Conservation (phyloP, 208 protist genomes). For the Lotmaria passim region DNA sequence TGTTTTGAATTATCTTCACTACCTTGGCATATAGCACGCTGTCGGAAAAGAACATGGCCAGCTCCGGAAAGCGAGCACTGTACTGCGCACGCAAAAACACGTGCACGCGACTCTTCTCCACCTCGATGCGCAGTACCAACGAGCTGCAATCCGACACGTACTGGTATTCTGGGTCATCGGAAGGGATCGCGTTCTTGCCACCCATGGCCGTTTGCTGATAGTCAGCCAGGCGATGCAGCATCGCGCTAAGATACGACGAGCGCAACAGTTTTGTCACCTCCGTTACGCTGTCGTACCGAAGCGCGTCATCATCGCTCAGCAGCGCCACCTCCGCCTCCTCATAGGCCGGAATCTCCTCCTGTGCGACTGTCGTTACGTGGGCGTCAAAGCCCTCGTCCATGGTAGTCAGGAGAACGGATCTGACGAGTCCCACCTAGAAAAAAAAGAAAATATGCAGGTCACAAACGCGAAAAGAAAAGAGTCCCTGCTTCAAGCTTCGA, state of each 20-base stretch:
- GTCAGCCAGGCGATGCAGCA: constrained; percentile 76
- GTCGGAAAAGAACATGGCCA: constrained; percentile 89
- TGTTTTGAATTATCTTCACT: constrained; percentile 84
- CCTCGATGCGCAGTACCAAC: constrained; percentile 88
- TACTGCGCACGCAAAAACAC: constrained; percentile 91
- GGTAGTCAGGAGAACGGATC: background rate
- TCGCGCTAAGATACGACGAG: constrained; percentile 74
- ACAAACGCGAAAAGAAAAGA: too few relatives aligned
- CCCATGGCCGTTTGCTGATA: constrained; percentile 61
- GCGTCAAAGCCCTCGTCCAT: constrained; percentile 81
- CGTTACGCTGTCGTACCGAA: constrained; percentile 82
- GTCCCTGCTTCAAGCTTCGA: too few relatives aligned
- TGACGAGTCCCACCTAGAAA: too few relatives aligned
- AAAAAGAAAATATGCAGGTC: too few relatives aligned
- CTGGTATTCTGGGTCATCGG: constrained; percentile 87
- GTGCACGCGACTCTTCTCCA: constrained; percentile 87
- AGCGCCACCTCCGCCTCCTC: constrained; percentile 36
- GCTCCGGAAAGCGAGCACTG: constrained; percentile 85
- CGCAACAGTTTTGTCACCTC: constrained; percentile 83
- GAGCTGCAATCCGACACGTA: constrained; percentile 90
- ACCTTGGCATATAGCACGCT: constrained; percentile 86
- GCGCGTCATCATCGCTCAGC: constrained; percentile 78
- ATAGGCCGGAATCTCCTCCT: constrained; percentile 25
- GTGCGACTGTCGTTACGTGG: constrained; percentile 24
- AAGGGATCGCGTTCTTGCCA: constrained; percentile 81